A percentile compares a stretch with the other conserved stretches of the same genome.
Conservation (phyloP, 2,329 filamentous ascomycete species). For the Paecilomyces variotii region DNA sequence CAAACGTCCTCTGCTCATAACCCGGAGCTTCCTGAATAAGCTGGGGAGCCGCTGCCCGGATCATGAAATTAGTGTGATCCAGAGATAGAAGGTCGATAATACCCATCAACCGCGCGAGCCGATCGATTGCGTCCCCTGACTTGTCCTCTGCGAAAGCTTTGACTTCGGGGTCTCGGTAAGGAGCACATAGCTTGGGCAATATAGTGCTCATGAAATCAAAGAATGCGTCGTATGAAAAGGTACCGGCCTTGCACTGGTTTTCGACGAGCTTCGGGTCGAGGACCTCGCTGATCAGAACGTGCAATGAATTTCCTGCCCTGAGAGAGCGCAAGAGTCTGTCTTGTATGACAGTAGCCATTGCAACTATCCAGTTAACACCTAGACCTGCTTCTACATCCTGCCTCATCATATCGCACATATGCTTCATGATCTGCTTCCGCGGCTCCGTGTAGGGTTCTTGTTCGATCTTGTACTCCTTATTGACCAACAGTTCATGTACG, state of each 20-base stretch:
- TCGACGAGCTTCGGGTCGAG: slow-evolving; percentile 52
- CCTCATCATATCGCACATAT: slow-evolving; percentile 53
- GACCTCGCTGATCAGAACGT: slow-evolving; percentile 53
- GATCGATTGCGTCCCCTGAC: slow-evolving; percentile 52
- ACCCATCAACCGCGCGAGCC: slow-evolving; percentile 54
- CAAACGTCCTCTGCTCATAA: slow-evolving; percentile 55
- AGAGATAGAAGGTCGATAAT: slow-evolving; percentile 55
- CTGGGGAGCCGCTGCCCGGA: slow-evolving; percentile 52
- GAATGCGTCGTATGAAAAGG: slow-evolving; percentile 58
- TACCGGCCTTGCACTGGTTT: slow-evolving; percentile 50
- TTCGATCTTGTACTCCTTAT: slow-evolving; percentile 56
- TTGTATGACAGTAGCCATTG: slow-evolving; percentile 59
- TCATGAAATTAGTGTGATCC: slow-evolving; percentile 59
- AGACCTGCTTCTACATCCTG: slow-evolving; percentile 48
- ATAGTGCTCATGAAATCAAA: slow-evolving; percentile 57
- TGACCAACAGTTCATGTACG: slow-evolving; percentile 57
- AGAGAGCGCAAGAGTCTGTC: slow-evolving; percentile 53
- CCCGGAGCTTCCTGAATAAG: slow-evolving; percentile 54
- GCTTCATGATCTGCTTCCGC: slow-evolving; percentile 50
- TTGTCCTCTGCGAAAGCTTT: slow-evolving; percentile 46
- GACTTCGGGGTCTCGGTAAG: slow-evolving; percentile 54
- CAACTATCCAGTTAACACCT: slow-evolving; percentile 52
- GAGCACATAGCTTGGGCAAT: slow-evolving; percentile 57
- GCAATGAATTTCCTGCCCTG: slow-evolving; percentile 53
- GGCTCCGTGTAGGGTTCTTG: slow-evolving; percentile 40